Base-by-base conservation (phyloP, 805 yeast genomes). In the Saturnispora saitoi region DNA sequence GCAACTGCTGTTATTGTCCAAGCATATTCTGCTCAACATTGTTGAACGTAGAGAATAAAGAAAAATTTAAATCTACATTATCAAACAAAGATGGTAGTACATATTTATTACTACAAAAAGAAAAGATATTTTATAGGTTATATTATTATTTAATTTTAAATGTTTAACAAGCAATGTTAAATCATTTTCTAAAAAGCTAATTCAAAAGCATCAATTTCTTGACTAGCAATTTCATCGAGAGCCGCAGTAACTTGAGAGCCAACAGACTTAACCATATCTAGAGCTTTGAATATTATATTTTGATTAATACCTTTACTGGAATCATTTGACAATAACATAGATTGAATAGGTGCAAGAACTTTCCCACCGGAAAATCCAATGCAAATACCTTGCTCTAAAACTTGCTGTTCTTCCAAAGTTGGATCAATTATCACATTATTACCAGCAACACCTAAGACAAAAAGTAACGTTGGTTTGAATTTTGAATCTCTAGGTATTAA, bases 1-100 rank as follows among this genome's bases (percentile, higher is more conserved):
- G 98, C 97, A 1, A 82, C 97, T 0, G 98, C 97, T 0, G 89
- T 90, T 19, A 78, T 90, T 45, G 96, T 89, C 6, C 95, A 90
- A 65, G 93, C 96, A 0, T 90, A 91, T 58, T 80, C 95, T 1
- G 62, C 73, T 17, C 86, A 81, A 58, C 83, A 81, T 57, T 79
- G 83, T 60, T 76, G 47, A 30, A 30, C 5, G 19, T 17, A 17
- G 11, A 17, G 14, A 12, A 34, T 6, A 19, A 9, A 6, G 1
- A 24, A 9, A 24, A 24, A 24, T 24, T 6, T 24, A 9, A 24
- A 24, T 6, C 8, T 24, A 6, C 8, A 24, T 24, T 24, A 9
- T 24, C 8, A 9, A 24, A 34, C 22, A 10, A 17, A 10, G 2
- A 34, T 15, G 22, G 19, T 15, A 11, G 7, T 24, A 20, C 31